These are phyloP conservation scores for Annulohypoxylon stygium DNA, from an alignment of 495 filamentous ascomycete species.

Conservation along the genomic window DNA sequence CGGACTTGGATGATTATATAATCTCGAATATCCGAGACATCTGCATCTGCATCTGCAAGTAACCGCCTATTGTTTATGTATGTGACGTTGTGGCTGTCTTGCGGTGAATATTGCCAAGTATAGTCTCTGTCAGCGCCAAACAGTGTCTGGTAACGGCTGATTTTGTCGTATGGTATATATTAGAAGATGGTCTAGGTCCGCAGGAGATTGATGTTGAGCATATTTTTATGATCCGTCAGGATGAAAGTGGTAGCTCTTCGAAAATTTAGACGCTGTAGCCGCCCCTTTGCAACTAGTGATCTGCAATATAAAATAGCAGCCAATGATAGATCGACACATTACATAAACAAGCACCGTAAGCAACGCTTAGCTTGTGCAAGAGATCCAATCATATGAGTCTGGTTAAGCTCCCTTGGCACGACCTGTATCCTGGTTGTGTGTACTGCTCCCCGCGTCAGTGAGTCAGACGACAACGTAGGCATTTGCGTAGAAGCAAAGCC, in stretches of 20 bases:
- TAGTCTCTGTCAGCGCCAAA: constrained; percentile 6
- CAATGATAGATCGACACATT: constrained; percentile 39
- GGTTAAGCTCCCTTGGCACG: constrained; percentile 32
- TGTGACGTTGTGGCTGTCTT: constrained; percentile 5
- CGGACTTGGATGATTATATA: constrained; percentile 15
- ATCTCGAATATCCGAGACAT: constrained; percentile 10
- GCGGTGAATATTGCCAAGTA: constrained; percentile 12
- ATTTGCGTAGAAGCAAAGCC: background rate
- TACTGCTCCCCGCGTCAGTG: constrained; percentile 18
- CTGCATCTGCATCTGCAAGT: background rate
- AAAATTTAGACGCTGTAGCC: constrained; percentile 21
- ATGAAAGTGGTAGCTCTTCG: constrained; percentile 18
- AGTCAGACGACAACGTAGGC: constrained; percentile 34
- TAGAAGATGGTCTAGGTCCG: background rate
- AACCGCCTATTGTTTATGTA: constrained; percentile 6
- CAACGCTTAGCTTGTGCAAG: constrained; percentile 2
- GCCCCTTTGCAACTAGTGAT: constrained; percentile 4
- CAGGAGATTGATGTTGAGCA: background rate
- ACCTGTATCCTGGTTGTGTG: constrained; percentile 11
- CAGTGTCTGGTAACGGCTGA: constrained; percentile 12
- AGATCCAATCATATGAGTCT: constrained; percentile 32
- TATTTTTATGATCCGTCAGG: constrained; percentile 3
- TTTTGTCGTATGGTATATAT: background rate
- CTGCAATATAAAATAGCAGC: constrained; percentile 21
- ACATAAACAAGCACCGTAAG: constrained; percentile 40